phyloP scores from a whole-genome alignment of 176 grass and related monocot genomes.

The Puya raimondii region DNA sequence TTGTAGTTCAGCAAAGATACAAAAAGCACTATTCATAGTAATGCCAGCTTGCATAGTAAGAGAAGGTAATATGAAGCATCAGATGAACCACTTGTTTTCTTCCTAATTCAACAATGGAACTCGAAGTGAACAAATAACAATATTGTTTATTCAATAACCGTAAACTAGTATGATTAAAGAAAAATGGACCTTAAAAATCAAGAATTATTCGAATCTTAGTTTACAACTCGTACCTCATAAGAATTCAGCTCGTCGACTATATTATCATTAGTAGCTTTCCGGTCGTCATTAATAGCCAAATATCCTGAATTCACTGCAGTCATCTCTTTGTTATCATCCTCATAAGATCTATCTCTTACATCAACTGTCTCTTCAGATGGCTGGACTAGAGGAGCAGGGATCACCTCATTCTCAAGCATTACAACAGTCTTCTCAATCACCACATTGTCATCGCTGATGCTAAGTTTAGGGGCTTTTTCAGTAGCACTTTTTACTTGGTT shows the following conservation, averaged over 20 bases:
- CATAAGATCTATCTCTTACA: constrained; percentile 23
- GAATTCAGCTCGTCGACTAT: constrained; percentile 25
- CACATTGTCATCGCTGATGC: constrained; percentile 30
- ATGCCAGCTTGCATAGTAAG: too few species aligned
- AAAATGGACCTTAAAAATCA: too few species aligned
- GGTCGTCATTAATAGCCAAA: constrained; percentile 25
- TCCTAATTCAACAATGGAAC: too few species aligned
- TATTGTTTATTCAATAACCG: too few species aligned
- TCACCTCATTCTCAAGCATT: constrained; percentile 48
- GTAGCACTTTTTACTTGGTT: constrained; percentile 23
- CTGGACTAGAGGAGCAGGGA: constrained; percentile 22
- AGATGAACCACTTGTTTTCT: too few species aligned
- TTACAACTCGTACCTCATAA: constrained; percentile 37
- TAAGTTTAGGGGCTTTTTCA: constrained; percentile 18
- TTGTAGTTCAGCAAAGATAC: too few species aligned
- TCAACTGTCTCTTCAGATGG: constrained; percentile 8
- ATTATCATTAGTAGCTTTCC: constrained; percentile 15
- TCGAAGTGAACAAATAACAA: too few species aligned
- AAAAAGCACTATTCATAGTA: too few species aligned
- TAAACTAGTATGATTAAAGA: too few species aligned
- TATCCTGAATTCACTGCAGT: constrained; percentile 23
- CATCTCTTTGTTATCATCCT: constrained; percentile 22
- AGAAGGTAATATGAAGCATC: too few species aligned
- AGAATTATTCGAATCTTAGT: not conserved
- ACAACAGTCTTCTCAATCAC: constrained; percentile 64